Percentiles rank a stretch among this genome's conserved stretches.
Conservation (phyloP, 148 eudicot genomes). For the Rhododendron molle region DNA sequence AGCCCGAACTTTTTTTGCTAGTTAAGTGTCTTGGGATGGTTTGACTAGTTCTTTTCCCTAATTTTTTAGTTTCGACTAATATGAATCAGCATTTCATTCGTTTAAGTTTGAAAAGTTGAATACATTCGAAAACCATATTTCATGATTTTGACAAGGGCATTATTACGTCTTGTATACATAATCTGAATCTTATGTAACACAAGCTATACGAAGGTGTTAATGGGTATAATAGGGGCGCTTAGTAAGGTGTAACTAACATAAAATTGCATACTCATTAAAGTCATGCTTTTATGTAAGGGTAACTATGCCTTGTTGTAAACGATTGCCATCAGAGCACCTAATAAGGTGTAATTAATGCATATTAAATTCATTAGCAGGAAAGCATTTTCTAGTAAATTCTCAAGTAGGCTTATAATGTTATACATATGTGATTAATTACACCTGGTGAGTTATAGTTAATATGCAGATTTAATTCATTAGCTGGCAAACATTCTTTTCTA, state of each 20-base stretch:
- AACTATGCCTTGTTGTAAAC: neutral
- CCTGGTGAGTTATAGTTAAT: neutral
- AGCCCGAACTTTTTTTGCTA: neutral
- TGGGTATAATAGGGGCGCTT: neutral
- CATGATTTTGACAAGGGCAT: neutral
- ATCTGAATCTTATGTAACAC: neutral
- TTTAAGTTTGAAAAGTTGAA: neutral
- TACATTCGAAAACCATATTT: neutral
- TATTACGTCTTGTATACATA: neutral
- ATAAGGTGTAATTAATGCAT: neutral
- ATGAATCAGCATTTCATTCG: neutral
- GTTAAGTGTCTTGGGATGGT: neutral
- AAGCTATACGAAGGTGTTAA: neutral
- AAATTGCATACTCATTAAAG: neutral
- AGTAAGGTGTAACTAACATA: neutral
- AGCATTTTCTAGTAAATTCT: neutral
- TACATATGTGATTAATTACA: neutral
- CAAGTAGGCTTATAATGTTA: neutral
- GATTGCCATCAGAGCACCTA: neutral
- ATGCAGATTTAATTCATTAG: neutral
- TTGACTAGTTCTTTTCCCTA: neutral
- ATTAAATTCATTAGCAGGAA: neutral
- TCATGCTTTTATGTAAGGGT: neutral
- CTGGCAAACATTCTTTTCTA: neutral
- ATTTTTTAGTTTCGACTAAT: neutral